Base-by-base conservation (phyloP, 83 land plant genomes). In the Larix sibirica region DNA sequence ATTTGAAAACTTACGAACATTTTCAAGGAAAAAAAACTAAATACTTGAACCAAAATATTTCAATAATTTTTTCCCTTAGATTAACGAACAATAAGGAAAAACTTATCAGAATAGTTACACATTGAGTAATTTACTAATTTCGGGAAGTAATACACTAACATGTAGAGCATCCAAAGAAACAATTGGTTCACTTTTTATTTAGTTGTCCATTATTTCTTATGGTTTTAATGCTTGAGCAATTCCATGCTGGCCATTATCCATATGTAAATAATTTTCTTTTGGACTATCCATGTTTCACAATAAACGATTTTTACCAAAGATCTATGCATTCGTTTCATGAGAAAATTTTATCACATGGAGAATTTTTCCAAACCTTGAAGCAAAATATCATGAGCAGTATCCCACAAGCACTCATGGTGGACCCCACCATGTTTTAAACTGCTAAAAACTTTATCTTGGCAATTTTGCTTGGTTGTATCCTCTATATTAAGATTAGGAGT, bases 301-400 rank as follows among this genome's bases (percentile, higher is more conserved):
- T 44, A 83, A 44, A 40, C 92, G 89, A 82, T 62, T 85, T 70
- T 96, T 95, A 62, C 97, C 86, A 82, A 96, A 90, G 17, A 98
- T 83, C 54, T 93, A 96, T 8, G 99, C 92, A 74, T 96, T 96
- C 73, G 96, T 96, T 67, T 98, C 96, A 56, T 96, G 91, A n/a
- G 99, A 98, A 87, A 98, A 96, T 85, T 90, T 96, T 62, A 97
- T 96, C 38, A 98, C 84, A 93, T 90, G 23, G 98, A 98, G 81
- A 98, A 98, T 85, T 98, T 98, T 80, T 98, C 98, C 89, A 96
- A 62, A 6, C 94, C 97, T 77, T 98, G 94, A 81, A 98, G 89
- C 66, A 96, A 91, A 91, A 95, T 68, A 82, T 92, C 94, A 56
- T 88, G 93, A 79, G 95, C 94, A 83, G 96, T 92, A 90, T 97